Conservation (phyloP, 371 early-diverging fungal species). For the Mortierella sp. region DNA sequence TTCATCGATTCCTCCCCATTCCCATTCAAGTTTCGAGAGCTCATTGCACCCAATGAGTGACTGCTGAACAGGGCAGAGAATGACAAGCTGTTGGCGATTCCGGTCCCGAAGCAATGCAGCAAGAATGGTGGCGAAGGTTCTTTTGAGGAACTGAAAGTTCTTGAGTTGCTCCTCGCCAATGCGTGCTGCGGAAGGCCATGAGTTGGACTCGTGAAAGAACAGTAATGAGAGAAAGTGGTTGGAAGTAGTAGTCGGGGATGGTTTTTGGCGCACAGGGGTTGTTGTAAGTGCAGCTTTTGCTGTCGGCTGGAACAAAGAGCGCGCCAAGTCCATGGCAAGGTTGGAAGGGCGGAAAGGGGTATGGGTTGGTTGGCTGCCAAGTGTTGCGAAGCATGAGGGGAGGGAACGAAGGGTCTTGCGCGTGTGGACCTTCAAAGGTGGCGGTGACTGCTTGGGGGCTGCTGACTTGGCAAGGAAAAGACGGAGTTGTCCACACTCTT, state of each 20-base stretch:
- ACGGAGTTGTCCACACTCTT: too few species aligned
- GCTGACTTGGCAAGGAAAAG: too few species aligned
- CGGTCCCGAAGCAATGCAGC: slow-evolving; percentile 31
- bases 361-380: too few species aligned
- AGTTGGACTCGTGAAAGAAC: slow-evolving; percentile 44
- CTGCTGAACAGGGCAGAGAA: slow-evolving; percentile 42
- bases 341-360: neutral
- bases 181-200: slow-evolving; percentile 24
- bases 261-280: slow-evolving; percentile 2
- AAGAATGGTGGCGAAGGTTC: slow-evolving; percentile 23
- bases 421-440: too few species aligned
- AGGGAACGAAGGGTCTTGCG: too few species aligned
- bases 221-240: slow-evolving; percentile 46
- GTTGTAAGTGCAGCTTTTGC: slow-evolving; percentile 6
- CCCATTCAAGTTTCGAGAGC: slow-evolving; percentile 39
- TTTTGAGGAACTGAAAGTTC: slow-evolving; percentile 30
- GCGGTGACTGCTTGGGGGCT: too few species aligned
- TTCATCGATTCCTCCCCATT: slow-evolving; percentile 54
- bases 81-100: slow-evolving; percentile 29
- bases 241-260: slow-evolving; percentile 29
- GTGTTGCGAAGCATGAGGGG: too few species aligned
- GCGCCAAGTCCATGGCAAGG: slow-evolving; percentile 36
- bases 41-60: slow-evolving; percentile 35
- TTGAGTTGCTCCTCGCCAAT: slow-evolving; percentile 34
- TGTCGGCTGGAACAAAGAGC: slow-evolving; percentile 25